A percentile compares a stretch with the other conserved stretches of the same genome.
These are phyloP conservation scores for Lepidium campestre DNA, from an alignment of 441 rosid genomes.

Conservation along the genomic window DNA sequence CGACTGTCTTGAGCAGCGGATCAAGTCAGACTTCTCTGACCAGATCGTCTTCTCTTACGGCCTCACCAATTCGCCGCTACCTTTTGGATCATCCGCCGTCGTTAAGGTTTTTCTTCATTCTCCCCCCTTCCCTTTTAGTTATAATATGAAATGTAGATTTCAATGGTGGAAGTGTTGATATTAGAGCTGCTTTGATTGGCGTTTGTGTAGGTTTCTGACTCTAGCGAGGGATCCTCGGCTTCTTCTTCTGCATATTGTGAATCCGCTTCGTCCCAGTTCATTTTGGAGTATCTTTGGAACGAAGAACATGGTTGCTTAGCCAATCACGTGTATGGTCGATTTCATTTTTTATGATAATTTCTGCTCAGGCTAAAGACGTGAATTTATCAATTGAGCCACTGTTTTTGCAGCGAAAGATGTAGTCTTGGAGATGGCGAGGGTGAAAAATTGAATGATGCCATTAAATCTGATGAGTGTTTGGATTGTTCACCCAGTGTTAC, in stretches of 20 bases:
- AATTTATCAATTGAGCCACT: not conserved
- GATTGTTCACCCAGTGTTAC: constrained; percentile 24
- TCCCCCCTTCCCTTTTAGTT: not conserved
- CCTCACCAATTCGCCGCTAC: constrained; percentile 64
- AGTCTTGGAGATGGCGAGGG: constrained; percentile 20
- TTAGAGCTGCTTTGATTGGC: constrained; percentile 5
- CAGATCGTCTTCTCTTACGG: constrained; percentile 53
- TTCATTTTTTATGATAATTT: not conserved
- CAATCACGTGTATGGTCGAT: constrained; percentile 47
- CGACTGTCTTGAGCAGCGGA: constrained; percentile 65
- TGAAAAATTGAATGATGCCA: constrained; percentile 17
- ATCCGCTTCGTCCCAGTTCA: constrained; percentile 43
- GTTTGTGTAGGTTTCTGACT: constrained; percentile 41
- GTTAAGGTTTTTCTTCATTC: constrained; percentile 41
- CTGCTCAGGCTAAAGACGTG: not conserved
- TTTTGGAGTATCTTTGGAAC: constrained; percentile 45
- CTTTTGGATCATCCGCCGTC: constrained; percentile 70
- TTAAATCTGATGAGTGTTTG: constrained; percentile 19
- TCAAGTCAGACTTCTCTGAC: constrained; percentile 66
- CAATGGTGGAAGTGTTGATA: not conserved
- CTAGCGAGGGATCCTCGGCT: constrained; percentile 38
- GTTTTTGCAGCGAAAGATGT: constrained; percentile 42
- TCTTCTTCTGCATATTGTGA: constrained; percentile 23
- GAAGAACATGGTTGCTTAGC: constrained; percentile 45
- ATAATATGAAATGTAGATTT: not conserved